A percentile compares a stretch with the other conserved stretches of the same genome.
Evolutionary conservation across 176 grass and related monocot genomes (phyloP).

Genomic region (Guadua angustifolia): DNA sequence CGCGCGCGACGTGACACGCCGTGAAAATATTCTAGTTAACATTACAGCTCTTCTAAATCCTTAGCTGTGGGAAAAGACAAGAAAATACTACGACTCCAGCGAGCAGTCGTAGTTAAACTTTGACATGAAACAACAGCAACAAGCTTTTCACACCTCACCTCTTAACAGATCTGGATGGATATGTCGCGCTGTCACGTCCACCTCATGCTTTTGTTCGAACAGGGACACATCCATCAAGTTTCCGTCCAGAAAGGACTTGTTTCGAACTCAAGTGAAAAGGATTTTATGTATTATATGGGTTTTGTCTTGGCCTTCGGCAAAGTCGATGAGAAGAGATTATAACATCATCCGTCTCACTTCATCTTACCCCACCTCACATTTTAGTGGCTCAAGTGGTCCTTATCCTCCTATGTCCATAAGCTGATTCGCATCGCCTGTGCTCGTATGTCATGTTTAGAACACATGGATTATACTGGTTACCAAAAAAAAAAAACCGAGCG

Average conservation of each 20-base stretch:
- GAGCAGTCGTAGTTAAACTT: neutral
- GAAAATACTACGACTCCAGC: neutral
- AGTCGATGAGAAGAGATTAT: neutral
- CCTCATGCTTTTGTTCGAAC: conserved; percentile 36
- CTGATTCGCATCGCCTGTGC: neutral
- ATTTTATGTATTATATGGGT: neutral
- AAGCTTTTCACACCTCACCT: neutral
- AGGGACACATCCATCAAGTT: neutral
- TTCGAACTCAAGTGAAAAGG: neutral
- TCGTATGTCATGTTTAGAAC: neutral
- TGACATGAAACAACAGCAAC: neutral
- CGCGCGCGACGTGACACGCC: too few relatives aligned
- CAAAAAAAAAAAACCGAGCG: too few relatives aligned
- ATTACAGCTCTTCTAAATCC: neutral
- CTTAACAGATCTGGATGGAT: conserved; percentile 33
- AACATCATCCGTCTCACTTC: conserved; percentile 13
- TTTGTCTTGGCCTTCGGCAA: neutral
- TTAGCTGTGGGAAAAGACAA: neutral
- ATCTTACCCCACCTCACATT: neutral
- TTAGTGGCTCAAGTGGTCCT: conserved; percentile 11
- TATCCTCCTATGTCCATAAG: neutral
- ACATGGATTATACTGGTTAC: neutral
- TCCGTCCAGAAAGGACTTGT: conserved; percentile 23
- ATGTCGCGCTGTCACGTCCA: conserved; percentile 50
- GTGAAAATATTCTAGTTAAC: too few relatives aligned